Base-by-base conservation (phyloP, 495 filamentous ascomycete genomes). In the Penicillium parvum region DNA sequence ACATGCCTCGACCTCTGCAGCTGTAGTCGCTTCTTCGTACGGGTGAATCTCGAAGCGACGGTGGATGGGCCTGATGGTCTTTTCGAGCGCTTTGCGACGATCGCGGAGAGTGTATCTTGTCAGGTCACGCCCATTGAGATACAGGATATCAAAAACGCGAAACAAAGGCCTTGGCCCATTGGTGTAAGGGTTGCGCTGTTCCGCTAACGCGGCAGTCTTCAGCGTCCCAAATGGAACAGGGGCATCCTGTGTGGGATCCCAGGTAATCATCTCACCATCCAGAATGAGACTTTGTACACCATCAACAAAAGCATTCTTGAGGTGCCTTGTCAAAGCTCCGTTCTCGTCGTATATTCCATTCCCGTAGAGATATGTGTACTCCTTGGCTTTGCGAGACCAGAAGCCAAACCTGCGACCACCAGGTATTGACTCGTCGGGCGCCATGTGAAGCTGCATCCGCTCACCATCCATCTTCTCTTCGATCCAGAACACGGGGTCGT, bases 401-500 rank as follows among this genome's bases (percentile, higher is more conserved):
- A 95, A 98, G 17, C 68, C 71, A 60, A 97, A 96, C 43, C 68
- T 73, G 42, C 75, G 82, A 12, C 88, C 87, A 2, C 89, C 88
- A 0, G 78, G 72, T 0, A 78, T 64, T 3, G 60, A 68, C 9
- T 78, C 65, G 45, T 95, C 89, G 28, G 86, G 74, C 16, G 74
- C 63, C 87, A 95, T 96, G 55, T 98, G 92, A 51, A 98, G 73
- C 65, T 98, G 92, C 85, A 98, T 95, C 34, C 92, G 75, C 67
- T 98, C 92, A 5, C 92, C 92, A 55, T 98, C 92, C 11, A 98
- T 71, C 63, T 98, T 98, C 69, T 98, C 92, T 58, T 98, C 92
- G 26, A 97, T 91, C 90, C 90, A 98, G 55, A 96, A 97, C 17
- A 80, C 74, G 7, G 76, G 68, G 32, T 90, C 81, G 3, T 86